phyloP scores from a whole-genome alignment of 495 filamentous ascomycete species.

The Hypoxylon trugodes region DNA sequence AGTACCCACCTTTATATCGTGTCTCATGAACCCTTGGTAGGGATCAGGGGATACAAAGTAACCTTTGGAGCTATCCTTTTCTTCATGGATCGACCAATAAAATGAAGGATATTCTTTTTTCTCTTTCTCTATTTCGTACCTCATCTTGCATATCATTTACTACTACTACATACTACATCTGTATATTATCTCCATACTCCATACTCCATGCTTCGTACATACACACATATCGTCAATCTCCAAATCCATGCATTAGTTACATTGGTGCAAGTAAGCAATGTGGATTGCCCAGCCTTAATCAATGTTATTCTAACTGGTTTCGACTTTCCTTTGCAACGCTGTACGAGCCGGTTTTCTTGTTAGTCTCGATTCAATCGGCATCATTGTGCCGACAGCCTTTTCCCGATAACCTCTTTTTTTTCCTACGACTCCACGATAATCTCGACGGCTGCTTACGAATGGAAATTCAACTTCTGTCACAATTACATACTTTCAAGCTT shows the following conservation, averaged over 20 bases:
- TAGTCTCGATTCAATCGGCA: background rate
- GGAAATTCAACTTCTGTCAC: conserved; percentile 8
- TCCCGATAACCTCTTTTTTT: background rate
- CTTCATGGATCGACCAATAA: conserved; percentile 20
- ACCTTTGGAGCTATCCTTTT: background rate
- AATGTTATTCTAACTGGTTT: background rate
- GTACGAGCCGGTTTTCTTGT: background rate
- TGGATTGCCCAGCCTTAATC: conserved; percentile 14
- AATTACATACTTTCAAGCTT: background rate
- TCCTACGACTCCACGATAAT: background rate
- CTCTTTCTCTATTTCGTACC: conserved; percentile 4
- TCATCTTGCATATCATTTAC: conserved; percentile 23
- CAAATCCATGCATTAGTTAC: conserved; percentile 14
- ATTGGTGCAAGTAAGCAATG: too few relatives aligned
- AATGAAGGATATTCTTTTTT: conserved; percentile 7
- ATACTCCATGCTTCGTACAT: background rate
- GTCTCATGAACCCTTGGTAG: conserved; percentile 9
- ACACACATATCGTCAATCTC: conserved; percentile 1
- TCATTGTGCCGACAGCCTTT: background rate
- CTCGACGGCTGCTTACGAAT: conserved; percentile 2
- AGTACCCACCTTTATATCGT: conserved; percentile 8
- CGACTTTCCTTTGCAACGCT: too few relatives aligned
- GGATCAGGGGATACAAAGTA: background rate
- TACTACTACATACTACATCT: too few relatives aligned
- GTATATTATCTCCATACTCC: conserved; percentile 2